These are phyloP conservation scores for Pichia sp. DNA, from an alignment of 1,139 yeast genomes.

Conservation along the genomic window DNA sequence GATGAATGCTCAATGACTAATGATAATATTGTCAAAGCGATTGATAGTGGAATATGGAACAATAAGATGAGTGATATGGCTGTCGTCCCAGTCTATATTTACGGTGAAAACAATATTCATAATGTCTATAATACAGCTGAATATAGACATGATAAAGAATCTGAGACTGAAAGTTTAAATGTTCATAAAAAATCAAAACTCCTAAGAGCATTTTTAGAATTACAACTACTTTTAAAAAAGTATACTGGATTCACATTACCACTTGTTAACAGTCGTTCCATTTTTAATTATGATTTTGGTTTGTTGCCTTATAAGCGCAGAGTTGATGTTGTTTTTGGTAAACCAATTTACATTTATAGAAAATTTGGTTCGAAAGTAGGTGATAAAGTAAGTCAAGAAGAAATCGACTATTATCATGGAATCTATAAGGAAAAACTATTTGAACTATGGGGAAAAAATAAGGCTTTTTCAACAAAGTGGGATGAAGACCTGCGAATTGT, in stretches of 20 bases:
- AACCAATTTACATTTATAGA: slow-evolving; percentile 46
- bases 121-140: slow-evolving; percentile 27
- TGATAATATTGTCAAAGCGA: slow-evolving; percentile 20
- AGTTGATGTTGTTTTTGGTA: slow-evolving; percentile 72
- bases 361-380: slow-evolving; percentile 18
- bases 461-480: slow-evolving; percentile 36
- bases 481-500: slow-evolving; percentile 27
- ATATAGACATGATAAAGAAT: no score
- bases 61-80: slow-evolving; percentile 39
- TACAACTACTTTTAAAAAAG: slow-evolving; percentile 69
- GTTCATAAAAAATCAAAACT: not conserved
- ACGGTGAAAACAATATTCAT: slow-evolving; percentile 63
- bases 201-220: slow-evolving; percentile 20
- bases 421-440: slow-evolving; percentile 62
- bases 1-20: slow-evolving; percentile 33
- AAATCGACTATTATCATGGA: slow-evolving; percentile 64
- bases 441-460: slow-evolving; percentile 64
- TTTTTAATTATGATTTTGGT: slow-evolving; percentile 89
- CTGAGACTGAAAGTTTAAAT: not conserved
- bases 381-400: slow-evolving; percentile 41
- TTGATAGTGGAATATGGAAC: slow-evolving; percentile 15
- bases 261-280: slow-evolving; percentile 84
- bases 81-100: slow-evolving; percentile 82
- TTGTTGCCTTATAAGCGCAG: slow-evolving; percentile 80
- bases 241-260: slow-evolving; percentile 85